Evolutionary conservation across 441 rosid species (phyloP).

Genomic region (Pelargonium australe): DNA sequence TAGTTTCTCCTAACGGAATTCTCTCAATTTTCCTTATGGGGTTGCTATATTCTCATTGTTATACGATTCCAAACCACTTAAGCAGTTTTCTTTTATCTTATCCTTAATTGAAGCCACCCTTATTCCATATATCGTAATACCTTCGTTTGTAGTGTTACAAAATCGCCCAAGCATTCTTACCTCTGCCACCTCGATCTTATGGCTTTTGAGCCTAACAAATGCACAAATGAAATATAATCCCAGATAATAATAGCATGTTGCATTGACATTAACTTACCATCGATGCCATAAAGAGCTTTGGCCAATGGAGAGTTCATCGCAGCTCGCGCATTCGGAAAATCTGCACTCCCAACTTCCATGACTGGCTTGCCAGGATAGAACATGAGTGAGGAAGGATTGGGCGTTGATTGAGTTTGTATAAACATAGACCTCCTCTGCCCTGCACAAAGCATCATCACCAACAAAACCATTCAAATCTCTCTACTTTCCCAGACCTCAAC

Average conservation of each 20-base stretch:
- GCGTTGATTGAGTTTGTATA: conserved; percentile 83
- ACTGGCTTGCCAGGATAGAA: conserved; percentile 85
- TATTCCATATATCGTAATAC: too few species aligned
- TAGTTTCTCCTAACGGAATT: too few species aligned
- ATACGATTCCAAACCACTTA: too few species aligned
- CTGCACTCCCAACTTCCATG: conserved; percentile 87
- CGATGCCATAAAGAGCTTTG: conserved; percentile 62
- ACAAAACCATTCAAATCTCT: conserved; percentile 8
- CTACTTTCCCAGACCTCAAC: neutral
- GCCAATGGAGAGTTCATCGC: conserved; percentile 77
- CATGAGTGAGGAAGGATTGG: conserved; percentile 96
- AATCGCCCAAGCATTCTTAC: too few species aligned
- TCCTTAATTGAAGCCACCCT: too few species aligned
- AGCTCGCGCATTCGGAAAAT: conserved; percentile 78
- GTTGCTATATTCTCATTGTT: too few species aligned
- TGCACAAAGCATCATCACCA: conserved; percentile 19
- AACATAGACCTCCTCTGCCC: conserved; percentile 91
- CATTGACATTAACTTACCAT: conserved; percentile 38
- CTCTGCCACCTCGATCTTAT: too few species aligned
- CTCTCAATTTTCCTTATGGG: too few species aligned
- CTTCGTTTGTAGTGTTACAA: too few species aligned
- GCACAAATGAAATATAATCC: neutral
- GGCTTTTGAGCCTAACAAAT: neutral
- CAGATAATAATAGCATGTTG: neutral
- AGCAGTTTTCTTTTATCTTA: too few species aligned